These are phyloP conservation scores for Acer saccharum DNA, from an alignment of 345 rosid species.

Conservation along the genomic window DNA sequence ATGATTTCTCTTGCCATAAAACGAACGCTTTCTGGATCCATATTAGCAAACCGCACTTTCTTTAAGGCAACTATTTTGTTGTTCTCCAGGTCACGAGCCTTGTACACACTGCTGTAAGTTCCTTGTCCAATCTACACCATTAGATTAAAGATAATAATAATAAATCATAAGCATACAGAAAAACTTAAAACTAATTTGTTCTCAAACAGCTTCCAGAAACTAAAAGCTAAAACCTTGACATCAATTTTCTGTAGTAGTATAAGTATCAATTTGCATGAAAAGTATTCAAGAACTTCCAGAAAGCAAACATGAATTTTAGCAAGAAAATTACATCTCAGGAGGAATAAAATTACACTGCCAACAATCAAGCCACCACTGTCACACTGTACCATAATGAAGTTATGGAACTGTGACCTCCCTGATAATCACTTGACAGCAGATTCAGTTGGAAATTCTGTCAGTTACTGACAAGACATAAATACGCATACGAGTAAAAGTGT, in stretches of 20 bases:
- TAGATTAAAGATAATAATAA: not conserved
- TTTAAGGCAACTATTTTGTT: constrained; percentile 56
- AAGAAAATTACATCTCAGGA: too few species aligned
- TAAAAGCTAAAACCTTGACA: not conserved
- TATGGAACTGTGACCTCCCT: too few species aligned
- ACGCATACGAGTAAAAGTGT: too few species aligned
- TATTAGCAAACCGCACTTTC: constrained; percentile 64
- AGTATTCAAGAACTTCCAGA: too few species aligned
- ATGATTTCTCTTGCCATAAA: constrained; percentile 72
- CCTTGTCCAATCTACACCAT: constrained; percentile 63
- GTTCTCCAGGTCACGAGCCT: constrained; percentile 60
- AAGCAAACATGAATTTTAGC: too few species aligned
- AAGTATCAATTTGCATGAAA: too few species aligned
- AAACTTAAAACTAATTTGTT: not conserved
- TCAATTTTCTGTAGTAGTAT: not conserved
- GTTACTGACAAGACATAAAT: too few species aligned
- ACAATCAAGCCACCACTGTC: too few species aligned
- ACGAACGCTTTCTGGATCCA: constrained; percentile 70
- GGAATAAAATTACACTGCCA: too few species aligned
- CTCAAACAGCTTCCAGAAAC: not conserved
- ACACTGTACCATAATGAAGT: too few species aligned
- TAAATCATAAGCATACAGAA: not conserved
- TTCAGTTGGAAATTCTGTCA: too few species aligned
- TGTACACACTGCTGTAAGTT: constrained; percentile 66
- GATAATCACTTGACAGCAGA: too few species aligned